Evolutionary conservation across 75 land plant genomes (phyloP).

Genomic region (Cryptomeria japonica): DNA sequence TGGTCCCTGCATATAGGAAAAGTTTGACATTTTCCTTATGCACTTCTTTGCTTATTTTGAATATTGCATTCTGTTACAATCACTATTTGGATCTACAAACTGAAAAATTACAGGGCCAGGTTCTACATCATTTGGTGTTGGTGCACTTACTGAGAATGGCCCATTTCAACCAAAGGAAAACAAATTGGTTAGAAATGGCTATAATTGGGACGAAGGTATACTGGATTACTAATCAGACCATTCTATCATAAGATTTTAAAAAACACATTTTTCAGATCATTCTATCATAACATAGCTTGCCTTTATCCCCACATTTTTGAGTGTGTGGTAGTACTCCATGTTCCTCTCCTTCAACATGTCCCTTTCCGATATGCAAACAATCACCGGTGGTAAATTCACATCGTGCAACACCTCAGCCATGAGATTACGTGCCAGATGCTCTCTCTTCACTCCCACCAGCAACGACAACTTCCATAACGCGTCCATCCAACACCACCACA

Average conservation of each 20-base stretch:
- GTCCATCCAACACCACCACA: conserved; percentile 30
- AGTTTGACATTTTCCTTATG: neutral
- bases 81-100: neutral
- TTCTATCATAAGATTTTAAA: neutral
- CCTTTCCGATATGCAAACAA: no score
- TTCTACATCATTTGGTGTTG: conserved; percentile 92
- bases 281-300: no score
- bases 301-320: conserved; percentile 32
- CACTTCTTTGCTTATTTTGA: neutral
- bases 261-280: neutral
- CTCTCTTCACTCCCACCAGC: no score
- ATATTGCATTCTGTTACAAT: neutral
- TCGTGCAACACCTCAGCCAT: conserved; percentile 16
- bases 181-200: conserved; percentile 52
- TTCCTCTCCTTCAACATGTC: conserved; percentile 45
- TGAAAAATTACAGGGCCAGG: conserved; percentile 79
- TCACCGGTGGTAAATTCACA: conserved; percentile 17
- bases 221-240: neutral
- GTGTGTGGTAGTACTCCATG: conserved; percentile 34
- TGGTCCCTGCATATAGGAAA: no score
- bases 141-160: conserved; percentile 94
- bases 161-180: conserved; percentile 83
- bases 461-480: conserved; percentile 54
- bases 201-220: conserved; percentile 90
- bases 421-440: no score